These are phyloP conservation scores for Kazachstania kunashirensis DNA, from an alignment of 805 yeast genomes.

Conservation along the genomic window DNA sequence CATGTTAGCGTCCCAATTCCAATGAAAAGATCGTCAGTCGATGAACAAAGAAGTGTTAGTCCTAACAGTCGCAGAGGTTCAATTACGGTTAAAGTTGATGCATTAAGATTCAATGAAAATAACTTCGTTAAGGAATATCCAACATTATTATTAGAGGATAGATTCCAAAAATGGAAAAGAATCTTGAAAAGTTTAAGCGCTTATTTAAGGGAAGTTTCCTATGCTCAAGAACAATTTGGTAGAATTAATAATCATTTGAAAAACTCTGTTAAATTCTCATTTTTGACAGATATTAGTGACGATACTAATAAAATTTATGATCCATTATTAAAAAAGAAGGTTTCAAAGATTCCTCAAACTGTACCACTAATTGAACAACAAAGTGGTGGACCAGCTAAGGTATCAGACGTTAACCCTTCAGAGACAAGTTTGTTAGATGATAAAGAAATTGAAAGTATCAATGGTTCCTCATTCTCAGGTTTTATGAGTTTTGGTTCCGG, in stretches of 20 bases:
- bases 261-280: conserved; percentile 42
- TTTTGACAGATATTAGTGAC: conserved; percentile 28
- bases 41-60: neutral
- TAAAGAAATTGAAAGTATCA: neutral
- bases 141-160: conserved; percentile 66
- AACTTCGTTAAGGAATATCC: conserved; percentile 38
- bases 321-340: conserved; percentile 22
- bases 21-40: conserved; percentile 8
- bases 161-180: conserved; percentile 73
- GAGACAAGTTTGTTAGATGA: too few species aligned
- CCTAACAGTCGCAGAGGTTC: neutral
- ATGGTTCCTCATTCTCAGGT: conserved; percentile 28
- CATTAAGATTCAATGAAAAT: conserved; percentile 2
- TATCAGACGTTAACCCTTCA: too few species aligned
- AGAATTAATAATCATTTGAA: conserved; percentile 58
- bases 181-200: conserved; percentile 58
- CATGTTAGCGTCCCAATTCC: conserved; percentile 27
- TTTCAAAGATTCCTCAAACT: conserved; percentile 13
- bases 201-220: conserved; percentile 63
- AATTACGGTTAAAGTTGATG: conserved; percentile 1
- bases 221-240: conserved; percentile 68
- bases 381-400: neutral
- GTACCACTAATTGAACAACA: conserved; percentile 12
- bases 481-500: conserved; percentile 67
- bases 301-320: conserved; percentile 32